Evolutionary conservation across 139 green algal species (phyloP).

Genomic region (Picochlorum sp.): DNA sequence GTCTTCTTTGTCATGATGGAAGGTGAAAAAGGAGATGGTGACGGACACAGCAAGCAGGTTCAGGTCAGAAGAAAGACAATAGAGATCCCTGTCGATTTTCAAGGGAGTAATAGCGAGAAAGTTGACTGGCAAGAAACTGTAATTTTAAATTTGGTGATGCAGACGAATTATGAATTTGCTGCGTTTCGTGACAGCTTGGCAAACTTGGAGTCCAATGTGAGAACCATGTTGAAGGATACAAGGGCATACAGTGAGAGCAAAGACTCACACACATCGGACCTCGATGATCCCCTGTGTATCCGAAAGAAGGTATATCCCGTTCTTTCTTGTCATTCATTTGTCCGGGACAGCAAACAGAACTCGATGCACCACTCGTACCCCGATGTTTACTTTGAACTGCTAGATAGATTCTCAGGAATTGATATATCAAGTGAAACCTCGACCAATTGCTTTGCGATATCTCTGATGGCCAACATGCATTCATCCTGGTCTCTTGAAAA

Average conservation of each 20-base stretch:
- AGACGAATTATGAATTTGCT: slow-evolving; percentile 34
- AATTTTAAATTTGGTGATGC: slow-evolving; percentile 58
- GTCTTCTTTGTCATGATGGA: slow-evolving; percentile 26
- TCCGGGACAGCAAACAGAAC: too few relatives aligned
- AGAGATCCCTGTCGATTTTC: slow-evolving; percentile 2
- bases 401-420: too few relatives aligned
- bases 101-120: neutral
- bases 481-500: neutral
- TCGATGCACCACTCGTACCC: too few relatives aligned
- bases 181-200: neutral
- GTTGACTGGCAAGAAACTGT: slow-evolving; percentile 46
- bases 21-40: neutral
- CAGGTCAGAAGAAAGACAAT: slow-evolving; percentile 1
- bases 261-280: too few relatives aligned
- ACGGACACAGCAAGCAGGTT: neutral
- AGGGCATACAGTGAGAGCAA: too few relatives aligned
- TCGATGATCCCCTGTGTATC: too few relatives aligned
- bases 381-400: too few relatives aligned
- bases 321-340: too few relatives aligned
- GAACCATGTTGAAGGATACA: neutral
- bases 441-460: too few relatives aligned
- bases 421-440: too few relatives aligned
- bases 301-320: too few relatives aligned
- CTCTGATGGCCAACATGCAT: neutral
- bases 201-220: neutral